These are phyloP conservation scores for Crithidia thermophila DNA, from an alignment of 208 protist species.

Conservation along the genomic window DNA sequence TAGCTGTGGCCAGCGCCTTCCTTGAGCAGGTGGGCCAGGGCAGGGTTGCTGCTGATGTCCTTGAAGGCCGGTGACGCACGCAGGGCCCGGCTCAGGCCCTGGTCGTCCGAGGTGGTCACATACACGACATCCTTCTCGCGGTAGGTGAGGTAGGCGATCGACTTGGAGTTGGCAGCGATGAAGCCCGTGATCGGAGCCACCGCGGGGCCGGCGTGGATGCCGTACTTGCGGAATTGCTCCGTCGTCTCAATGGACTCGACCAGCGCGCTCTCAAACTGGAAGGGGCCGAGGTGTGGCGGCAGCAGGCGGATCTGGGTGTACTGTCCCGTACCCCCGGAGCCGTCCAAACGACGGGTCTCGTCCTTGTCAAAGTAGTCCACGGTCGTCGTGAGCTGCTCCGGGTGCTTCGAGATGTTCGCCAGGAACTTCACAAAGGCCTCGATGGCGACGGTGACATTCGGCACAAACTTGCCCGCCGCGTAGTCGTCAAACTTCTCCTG, in stretches of 20 bases:
- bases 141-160: constrained; percentile 67
- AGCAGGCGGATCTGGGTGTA: constrained; percentile 73
- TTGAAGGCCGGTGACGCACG: constrained; percentile 54
- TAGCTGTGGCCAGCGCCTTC: constrained; percentile 4
- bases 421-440: constrained; percentile 81
- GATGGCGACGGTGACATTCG: constrained; percentile 79
- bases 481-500: constrained; percentile 70
- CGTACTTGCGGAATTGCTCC: constrained; percentile 64
- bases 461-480: constrained; percentile 80
- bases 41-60: constrained; percentile 51
- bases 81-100: constrained; percentile 46
- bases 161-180: constrained; percentile 67
- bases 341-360: constrained; percentile 24
- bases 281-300: constrained; percentile 66
- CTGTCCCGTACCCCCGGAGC: constrained; percentile 32
- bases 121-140: constrained; percentile 61
- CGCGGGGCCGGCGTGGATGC: constrained; percentile 70
- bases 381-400: constrained; percentile 31
- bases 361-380: constrained; percentile 53
- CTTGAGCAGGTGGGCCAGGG: constrained; percentile 56
- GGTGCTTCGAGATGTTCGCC: constrained; percentile 40
- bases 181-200: constrained; percentile 59
- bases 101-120: constrained; percentile 64
- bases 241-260: constrained; percentile 73
- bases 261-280: constrained; percentile 78